These are phyloP conservation scores for Eremomyces bilateralis DNA, from an alignment of 495 filamentous ascomycete species.

Conservation along the genomic window DNA sequence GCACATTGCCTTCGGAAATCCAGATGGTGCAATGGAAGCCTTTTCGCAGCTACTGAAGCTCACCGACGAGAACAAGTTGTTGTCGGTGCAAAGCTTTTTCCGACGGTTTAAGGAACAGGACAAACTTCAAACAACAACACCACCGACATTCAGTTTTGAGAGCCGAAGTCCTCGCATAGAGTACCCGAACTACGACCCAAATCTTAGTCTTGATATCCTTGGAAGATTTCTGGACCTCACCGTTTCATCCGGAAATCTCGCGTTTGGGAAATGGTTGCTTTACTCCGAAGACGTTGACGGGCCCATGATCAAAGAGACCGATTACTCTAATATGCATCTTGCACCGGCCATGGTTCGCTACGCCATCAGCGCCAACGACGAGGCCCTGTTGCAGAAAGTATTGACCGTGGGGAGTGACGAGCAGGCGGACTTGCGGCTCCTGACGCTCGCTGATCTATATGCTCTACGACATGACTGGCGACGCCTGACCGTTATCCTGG, in stretches of 20 bases:
- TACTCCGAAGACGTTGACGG: conserved; percentile 34
- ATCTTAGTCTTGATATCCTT: conserved; percentile 26
- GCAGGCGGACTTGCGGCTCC: too few species aligned
- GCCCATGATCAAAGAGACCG: conserved; percentile 24
- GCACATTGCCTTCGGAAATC: conserved; percentile 11
- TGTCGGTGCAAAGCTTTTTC: conserved; percentile 8
- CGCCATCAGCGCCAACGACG: conserved; percentile 29
- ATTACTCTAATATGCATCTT: conserved; percentile 27
- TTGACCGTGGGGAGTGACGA: too few species aligned
- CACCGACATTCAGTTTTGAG: too few species aligned
- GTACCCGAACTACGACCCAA: conserved; percentile 18
- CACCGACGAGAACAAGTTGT: conserved; percentile 18
- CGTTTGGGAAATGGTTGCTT: conserved; percentile 34
- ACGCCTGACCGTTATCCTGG: too few species aligned
- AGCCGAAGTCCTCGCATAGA: too few species aligned
- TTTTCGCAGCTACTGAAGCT: conserved; percentile 13
- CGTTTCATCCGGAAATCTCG: conserved; percentile 23
- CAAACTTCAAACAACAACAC: conserved; percentile 4
- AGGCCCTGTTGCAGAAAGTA: conserved; percentile 24
- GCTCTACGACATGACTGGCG: too few species aligned
- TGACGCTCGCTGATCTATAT: too few species aligned
- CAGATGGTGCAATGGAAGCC: conserved; percentile 10
- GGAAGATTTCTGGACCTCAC: conserved; percentile 31
- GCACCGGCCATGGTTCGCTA: conserved; percentile 36
- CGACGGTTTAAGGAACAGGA: neutral